These are phyloP conservation scores for Fusarium bactridioides DNA, from an alignment of 2,329 filamentous ascomycete genomes.

Conservation along the genomic window DNA sequence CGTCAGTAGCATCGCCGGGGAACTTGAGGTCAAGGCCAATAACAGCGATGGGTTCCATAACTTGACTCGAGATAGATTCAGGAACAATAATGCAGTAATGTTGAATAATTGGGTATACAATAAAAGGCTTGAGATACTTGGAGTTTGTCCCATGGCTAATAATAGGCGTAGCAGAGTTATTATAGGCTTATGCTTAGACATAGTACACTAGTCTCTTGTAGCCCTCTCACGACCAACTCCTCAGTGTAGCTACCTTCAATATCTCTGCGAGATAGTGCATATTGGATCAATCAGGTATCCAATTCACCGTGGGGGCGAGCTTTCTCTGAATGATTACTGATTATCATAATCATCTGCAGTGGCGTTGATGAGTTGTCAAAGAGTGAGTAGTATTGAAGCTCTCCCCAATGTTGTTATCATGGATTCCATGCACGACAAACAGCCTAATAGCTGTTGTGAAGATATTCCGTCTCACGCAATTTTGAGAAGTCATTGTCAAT, in stretches of 20 bases:
- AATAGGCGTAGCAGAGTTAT: neutral
- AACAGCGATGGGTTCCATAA: slow-evolving; percentile 5
- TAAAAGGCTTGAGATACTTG: neutral
- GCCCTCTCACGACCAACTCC: accelerated
- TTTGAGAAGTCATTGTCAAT: neutral
- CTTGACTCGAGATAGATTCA: neutral
- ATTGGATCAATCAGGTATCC: neutral
- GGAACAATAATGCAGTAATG: neutral
- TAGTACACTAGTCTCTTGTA: accelerated
- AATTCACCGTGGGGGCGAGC: neutral
- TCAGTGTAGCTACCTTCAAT: neutral
- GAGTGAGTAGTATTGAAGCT: neutral
- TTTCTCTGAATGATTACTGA: no score
- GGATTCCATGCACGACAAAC: neutral
- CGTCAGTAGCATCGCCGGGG: neutral
- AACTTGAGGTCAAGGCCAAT: slow-evolving; percentile 6
- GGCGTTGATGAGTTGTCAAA: neutral
- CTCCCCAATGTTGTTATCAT: neutral
- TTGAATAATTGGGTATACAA: neutral
- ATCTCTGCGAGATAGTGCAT: neutral
- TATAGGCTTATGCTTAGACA: neutral
- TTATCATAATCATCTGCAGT: neutral
- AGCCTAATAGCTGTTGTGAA: neutral
- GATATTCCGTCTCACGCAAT: neutral
- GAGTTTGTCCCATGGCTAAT: neutral